Conservation (phyloP, 2,329 filamentous ascomycete species). For the Parafenestella ontariensis region DNA sequence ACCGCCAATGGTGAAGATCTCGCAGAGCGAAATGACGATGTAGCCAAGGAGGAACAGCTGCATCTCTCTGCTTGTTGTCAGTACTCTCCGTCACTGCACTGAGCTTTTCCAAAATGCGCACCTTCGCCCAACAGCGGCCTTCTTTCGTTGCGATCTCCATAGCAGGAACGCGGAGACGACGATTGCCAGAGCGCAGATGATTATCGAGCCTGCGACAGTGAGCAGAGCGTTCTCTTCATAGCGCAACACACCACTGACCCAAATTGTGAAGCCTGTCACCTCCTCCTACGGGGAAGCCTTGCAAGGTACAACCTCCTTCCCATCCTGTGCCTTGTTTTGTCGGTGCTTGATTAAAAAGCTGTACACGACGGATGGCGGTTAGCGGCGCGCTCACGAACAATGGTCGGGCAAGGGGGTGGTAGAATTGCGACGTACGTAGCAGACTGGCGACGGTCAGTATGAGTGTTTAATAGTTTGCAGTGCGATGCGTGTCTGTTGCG, state of each 20-base stretch:
- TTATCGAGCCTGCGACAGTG: constrained; percentile 74
- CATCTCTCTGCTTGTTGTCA: constrained; percentile 75
- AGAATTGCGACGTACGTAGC: constrained; percentile 53
- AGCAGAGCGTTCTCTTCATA: constrained; percentile 22
- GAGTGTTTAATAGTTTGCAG: constrained; percentile 13
- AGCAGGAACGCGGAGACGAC: constrained; percentile 70
- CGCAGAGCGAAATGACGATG: constrained; percentile 87
- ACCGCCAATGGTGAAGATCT: constrained; percentile 93
- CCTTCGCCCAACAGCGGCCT: constrained; percentile 92
- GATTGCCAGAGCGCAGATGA: constrained; percentile 82
- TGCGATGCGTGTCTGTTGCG: constrained; percentile 8
- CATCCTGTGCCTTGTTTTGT: constrained; percentile 68
- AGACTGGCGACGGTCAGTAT: constrained; percentile 49
- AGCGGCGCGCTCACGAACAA: constrained; percentile 30
- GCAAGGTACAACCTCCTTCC: constrained; percentile 72
- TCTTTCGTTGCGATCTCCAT: constrained; percentile 84
- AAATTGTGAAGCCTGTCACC: constrained; percentile 78
- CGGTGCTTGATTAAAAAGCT: constrained; percentile 69
- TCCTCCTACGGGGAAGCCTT: constrained; percentile 74
- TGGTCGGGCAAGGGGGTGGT: constrained; percentile 11
- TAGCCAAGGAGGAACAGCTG: constrained; percentile 90
- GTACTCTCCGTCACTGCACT: not conserved
- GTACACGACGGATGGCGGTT: constrained; percentile 29
- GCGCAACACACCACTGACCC: constrained; percentile 62
- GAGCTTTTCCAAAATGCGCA: constrained; percentile 50